Evolutionary conservation across 805 yeast species (phyloP).

Genomic region (Lachancea quebecensis): DNA sequence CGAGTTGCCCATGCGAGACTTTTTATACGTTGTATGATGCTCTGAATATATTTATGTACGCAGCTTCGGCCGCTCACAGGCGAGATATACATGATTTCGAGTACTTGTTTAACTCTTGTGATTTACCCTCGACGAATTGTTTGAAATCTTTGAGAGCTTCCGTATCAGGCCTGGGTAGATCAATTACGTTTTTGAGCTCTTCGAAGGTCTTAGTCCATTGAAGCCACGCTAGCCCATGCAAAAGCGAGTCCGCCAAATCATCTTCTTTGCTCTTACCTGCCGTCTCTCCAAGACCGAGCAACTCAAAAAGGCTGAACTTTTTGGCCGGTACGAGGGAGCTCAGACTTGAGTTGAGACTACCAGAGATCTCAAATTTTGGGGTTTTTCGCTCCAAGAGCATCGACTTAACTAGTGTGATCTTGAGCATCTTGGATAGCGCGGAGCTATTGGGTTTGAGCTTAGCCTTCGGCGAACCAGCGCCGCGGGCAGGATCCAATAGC

Average conservation of each 20-base stretch:
- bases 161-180: neutral
- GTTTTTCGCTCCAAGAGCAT: neutral
- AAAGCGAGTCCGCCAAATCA: constrained; percentile 58
- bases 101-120: neutral
- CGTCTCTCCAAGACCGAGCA: constrained; percentile 64
- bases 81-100: neutral
- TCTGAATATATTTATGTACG: neutral
- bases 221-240: constrained; percentile 50
- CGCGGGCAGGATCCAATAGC: neutral
- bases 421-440: constrained; percentile 6
- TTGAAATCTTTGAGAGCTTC: constrained; percentile 3
- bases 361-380: neutral
- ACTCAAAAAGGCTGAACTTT: constrained; percentile 46
- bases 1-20: constrained; percentile 24
- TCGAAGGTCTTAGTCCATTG: constrained; percentile 33
- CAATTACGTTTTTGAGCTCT: neutral
- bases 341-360: neutral
- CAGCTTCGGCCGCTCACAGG: neutral
- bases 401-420: constrained; percentile 6
- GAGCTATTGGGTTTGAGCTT: constrained; percentile 4
- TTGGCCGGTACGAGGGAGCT: neutral
- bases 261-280: constrained; percentile 44
- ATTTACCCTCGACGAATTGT: neutral
- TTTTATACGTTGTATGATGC: constrained; percentile 8
- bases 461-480: constrained; percentile 1